These are phyloP conservation scores for Arthrobotrys sinensis DNA, from an alignment of 2,329 filamentous ascomycete species.

Conservation along the genomic window DNA sequence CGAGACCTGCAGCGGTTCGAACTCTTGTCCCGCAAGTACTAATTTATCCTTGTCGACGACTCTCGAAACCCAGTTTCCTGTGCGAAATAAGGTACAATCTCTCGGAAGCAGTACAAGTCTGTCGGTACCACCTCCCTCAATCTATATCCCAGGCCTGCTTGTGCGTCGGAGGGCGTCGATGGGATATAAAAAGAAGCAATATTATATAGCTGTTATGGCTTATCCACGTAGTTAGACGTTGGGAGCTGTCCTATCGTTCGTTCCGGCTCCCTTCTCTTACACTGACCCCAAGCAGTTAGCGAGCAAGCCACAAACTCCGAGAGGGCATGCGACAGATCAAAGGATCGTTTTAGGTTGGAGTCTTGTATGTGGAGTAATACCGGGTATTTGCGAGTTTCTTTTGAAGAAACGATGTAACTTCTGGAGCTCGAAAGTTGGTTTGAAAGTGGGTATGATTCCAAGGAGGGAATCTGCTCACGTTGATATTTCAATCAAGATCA, in stretches of 20 bases:
- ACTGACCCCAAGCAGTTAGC: conserved; percentile 42
- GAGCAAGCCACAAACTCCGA: conserved; percentile 58
- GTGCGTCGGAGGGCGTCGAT: conserved; percentile 48
- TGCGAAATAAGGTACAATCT: conserved; percentile 57
- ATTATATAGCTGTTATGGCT: conserved; percentile 27
- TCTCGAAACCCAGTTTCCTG: conserved; percentile 52
- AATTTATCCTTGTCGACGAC: conserved; percentile 43
- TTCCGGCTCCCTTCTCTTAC: conserved; percentile 30
- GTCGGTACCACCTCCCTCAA: conserved; percentile 61
- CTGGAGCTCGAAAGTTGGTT: not conserved
- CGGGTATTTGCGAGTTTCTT: conserved; percentile 20
- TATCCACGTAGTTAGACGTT: conserved; percentile 39
- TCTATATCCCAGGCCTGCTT: conserved; percentile 38
- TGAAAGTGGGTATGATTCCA: conserved; percentile 14
- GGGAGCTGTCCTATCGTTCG: conserved; percentile 19
- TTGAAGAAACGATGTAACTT: not conserved
- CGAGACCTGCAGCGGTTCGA: conserved; percentile 54
- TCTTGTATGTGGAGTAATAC: conserved; percentile 21
- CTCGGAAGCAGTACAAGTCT: conserved; percentile 46
- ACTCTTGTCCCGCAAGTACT: not conserved
- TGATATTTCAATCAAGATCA: conserved; percentile 47
- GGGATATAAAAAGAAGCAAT: conserved; percentile 43
- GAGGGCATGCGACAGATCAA: conserved; percentile 39
- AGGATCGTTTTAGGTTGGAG: conserved; percentile 7
- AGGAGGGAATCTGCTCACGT: conserved; percentile 42